Evolutionary conservation across 2,329 filamentous ascomycete genomes (phyloP).

Genomic region (Aciculosporium take): DNA sequence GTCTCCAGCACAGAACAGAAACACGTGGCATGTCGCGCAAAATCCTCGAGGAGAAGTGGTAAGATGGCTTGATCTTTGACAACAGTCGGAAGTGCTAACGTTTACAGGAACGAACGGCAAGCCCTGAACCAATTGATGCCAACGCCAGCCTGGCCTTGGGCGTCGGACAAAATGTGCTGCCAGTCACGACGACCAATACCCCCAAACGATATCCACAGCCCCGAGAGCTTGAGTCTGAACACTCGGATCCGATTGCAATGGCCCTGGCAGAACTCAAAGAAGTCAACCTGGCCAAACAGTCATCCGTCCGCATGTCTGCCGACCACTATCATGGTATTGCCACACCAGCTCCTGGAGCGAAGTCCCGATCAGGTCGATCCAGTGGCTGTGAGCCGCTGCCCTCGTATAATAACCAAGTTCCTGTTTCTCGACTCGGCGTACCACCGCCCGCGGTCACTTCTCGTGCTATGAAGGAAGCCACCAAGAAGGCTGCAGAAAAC

Average conservation of each 20-base stretch:
- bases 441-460: constrained; percentile 87
- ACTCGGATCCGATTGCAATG: constrained; percentile 76
- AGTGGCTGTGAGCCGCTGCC: constrained; percentile 45
- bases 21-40: constrained; percentile 41
- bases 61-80: neutral
- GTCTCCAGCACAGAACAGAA: constrained; percentile 30
- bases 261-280: constrained; percentile 88
- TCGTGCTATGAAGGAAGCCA: constrained; percentile 89
- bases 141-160: constrained; percentile 87
- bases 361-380: constrained; percentile 26
- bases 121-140: constrained; percentile 79
- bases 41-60: constrained; percentile 8
- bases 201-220: constrained; percentile 20
- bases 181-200: constrained; percentile 68
- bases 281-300: constrained; percentile 60
- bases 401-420: constrained; percentile 55
- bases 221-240: constrained; percentile 34
- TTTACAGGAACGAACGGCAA: constrained; percentile 34
- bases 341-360: constrained; percentile 53
- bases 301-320: constrained; percentile 74
- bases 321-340: constrained; percentile 90
- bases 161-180: constrained; percentile 89
- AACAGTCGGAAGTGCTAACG: neutral
- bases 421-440: constrained; percentile 67
- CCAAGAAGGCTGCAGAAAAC: constrained; percentile 74